Conservation (phyloP, 805 yeast species). For the Hyphopichia homilentoma region DNA sequence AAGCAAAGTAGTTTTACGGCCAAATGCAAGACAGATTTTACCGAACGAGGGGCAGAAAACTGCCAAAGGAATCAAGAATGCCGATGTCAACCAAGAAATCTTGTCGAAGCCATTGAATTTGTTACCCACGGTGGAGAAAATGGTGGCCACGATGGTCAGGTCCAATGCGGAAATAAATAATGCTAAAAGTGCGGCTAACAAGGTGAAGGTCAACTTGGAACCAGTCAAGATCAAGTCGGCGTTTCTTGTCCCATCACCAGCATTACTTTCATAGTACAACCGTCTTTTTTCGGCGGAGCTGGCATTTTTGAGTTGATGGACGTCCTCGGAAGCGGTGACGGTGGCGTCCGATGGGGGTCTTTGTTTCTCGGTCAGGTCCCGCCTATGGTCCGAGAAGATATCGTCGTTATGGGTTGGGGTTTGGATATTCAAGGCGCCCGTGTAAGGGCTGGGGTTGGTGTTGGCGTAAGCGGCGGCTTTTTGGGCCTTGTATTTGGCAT, state of each 20-base stretch:
- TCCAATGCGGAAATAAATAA: constrained; percentile 18
- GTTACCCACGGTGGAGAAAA: constrained; percentile 13
- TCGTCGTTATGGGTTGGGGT: too few species aligned
- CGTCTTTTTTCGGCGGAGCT: too few species aligned
- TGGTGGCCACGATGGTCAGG: constrained; percentile 18
- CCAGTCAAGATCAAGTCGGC: constrained; percentile 17
- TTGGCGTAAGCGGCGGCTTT: too few species aligned
- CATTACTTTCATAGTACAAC: constrained; percentile 12
- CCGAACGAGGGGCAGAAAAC: constrained; percentile 19
- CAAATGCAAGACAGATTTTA: constrained; percentile 18
- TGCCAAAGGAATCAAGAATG: constrained; percentile 18
- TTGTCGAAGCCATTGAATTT: constrained; percentile 15
- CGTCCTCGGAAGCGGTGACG: too few species aligned
- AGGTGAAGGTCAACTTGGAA: constrained; percentile 6
- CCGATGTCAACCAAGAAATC: constrained; percentile 21
- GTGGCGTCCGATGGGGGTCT: too few species aligned
- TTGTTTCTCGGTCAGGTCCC: too few species aligned
- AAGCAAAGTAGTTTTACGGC: constrained; percentile 15
- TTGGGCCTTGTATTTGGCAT: too few species aligned
- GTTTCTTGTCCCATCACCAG: constrained; percentile 22
- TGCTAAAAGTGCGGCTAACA: constrained; percentile 10
- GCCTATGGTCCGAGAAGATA: too few species aligned
- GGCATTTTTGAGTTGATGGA: too few species aligned
- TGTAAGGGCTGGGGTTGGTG: too few species aligned
- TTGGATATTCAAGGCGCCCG: too few species aligned